Evolutionary conservation across 2,329 filamentous ascomycete species (phyloP), one percentile per base, ranked within the genome.

Genomic region (Phoma sp.): DNA sequence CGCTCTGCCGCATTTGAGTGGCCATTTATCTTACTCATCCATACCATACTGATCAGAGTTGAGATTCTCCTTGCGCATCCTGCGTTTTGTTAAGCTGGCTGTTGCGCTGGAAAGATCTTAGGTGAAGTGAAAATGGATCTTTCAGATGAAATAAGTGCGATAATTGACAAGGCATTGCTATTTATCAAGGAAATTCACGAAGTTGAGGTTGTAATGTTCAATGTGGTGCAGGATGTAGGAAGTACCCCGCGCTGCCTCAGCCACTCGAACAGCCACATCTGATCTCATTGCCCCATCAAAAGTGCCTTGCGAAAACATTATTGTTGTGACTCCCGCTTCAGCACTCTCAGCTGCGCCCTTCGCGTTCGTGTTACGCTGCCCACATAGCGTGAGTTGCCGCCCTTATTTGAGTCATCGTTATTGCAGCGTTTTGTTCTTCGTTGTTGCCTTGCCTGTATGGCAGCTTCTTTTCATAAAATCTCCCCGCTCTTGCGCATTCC

Each of bases 361-460:
- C 41, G 22, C 27, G 30, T 14, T 24, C 32, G 44, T 47, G 7
- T 30, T 59, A 57, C 4, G 23, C 32, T 40, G 43, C 51, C 55
- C 47, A 40, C 43, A 43, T 39, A 55, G 37, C 22, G 52, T 55
- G 41, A 55, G 52, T 55, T 42, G 9, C 52, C 54, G 62, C 64
- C 65, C 65, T 68, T 62, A 23, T 33, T 47, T 38, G 36, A 32
- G 30, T 61, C 56, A 61, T 54, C 23, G 25, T 42, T 36, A 24
- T 39, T 52, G 50, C 47, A 22, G 27, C 47, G 29, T 53, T 43
- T 39, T 38, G 13, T 48, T 25, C 38, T 25, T 40, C 27, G 32
- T 33, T 41, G 38, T 41, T 25, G 24, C 24, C 13, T 48, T 65
- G 59, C 62, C 59, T 62, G 53, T 24, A 67, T 67, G 62, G 38